Evolutionary conservation across 1,284 basidiomycete genomes (phyloP).

Genomic region (Cystobasidiaceae sp.): DNA sequence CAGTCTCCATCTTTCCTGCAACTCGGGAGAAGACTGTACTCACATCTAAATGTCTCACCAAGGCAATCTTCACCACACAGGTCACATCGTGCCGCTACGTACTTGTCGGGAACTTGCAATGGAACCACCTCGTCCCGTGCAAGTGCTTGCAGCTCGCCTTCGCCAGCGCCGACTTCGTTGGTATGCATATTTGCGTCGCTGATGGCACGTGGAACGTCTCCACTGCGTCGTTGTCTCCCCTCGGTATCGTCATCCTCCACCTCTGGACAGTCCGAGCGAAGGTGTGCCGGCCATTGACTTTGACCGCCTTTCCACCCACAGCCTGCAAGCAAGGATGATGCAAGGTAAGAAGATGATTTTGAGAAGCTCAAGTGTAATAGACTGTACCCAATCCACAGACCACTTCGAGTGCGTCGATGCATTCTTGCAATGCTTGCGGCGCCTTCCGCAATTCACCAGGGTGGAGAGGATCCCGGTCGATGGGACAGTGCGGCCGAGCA

Average conservation of each 20-base stretch:
- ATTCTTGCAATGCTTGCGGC: conserved; percentile 2
- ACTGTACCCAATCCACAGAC: background rate
- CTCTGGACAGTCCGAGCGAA: background rate
- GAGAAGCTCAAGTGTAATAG: background rate
- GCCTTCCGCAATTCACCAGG: background rate
- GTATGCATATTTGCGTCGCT: too few relatives aligned
- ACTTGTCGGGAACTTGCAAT: too few relatives aligned
- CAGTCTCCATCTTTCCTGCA: too few relatives aligned
- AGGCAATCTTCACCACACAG: too few relatives aligned
- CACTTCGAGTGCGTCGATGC: conserved; percentile 8
- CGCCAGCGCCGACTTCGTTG: too few relatives aligned
- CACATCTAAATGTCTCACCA: too few relatives aligned
- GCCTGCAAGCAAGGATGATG: background rate
- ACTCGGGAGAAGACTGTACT: too few relatives aligned
- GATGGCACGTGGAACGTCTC: conserved; percentile 1
- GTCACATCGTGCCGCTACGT: too few relatives aligned
- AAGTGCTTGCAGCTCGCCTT: too few relatives aligned
- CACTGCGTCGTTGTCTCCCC: background rate
- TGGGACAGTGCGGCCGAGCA: background rate
- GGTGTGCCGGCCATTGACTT: background rate
- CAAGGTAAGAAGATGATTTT: background rate
- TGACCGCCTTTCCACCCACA: conserved; percentile 1
- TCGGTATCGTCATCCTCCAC: background rate
- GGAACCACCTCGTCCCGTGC: too few relatives aligned
- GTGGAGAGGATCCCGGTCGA: background rate